phyloP scores from a whole-genome alignment of 441 rosid species.

The Isatis lusitanica region DNA sequence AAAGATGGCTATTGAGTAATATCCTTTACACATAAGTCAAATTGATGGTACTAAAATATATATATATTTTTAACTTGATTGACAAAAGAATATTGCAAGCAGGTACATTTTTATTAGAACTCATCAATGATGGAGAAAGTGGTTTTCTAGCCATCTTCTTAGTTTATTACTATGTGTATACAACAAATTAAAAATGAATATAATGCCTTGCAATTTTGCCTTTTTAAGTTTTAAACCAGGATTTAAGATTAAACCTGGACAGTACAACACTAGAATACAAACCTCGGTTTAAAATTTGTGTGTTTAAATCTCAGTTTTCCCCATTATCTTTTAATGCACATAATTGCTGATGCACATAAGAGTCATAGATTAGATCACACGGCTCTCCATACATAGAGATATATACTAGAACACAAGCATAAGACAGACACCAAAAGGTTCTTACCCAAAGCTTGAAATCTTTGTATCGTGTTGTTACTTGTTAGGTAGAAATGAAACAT shows the following conservation, averaged over 20 bases:
- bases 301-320: background rate
- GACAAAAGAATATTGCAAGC: background rate
- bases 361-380: conserved; percentile 17
- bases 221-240: background rate
- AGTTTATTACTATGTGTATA: background rate
- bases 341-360: background rate
- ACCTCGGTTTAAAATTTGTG: background rate
- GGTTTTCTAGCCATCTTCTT: background rate
- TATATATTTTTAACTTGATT: too few relatives aligned
- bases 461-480: background rate
- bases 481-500: background rate
- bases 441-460: background rate
- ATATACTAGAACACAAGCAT: conserved; percentile 10
- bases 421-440: background rate
- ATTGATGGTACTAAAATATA: background rate
- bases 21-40: background rate
- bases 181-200: background rate
- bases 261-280: background rate
- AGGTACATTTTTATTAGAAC: background rate
- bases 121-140: conserved; percentile 11
- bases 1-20: background rate
- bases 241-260: background rate
- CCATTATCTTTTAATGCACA: background rate
- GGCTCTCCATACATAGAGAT: conserved; percentile 19
- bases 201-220: background rate